phyloP scores from a whole-genome alignment of 2,329 filamentous ascomycete genomes.

The Aureobasidium sp. region DNA sequence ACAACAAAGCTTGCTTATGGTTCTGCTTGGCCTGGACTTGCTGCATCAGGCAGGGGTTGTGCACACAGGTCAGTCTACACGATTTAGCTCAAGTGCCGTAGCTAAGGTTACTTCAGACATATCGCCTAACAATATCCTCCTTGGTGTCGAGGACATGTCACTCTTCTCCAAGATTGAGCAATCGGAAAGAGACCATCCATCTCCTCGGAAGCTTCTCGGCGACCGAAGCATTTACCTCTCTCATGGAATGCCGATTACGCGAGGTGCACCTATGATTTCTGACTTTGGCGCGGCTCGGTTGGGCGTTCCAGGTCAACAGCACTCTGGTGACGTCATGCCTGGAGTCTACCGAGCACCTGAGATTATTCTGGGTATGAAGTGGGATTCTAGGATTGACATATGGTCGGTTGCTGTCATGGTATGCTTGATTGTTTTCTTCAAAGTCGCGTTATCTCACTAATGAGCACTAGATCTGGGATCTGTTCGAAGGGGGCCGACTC shows the following conservation, averaged over 20 bases:
- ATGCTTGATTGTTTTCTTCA: slow-evolving; percentile 19
- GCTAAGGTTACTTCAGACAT: slow-evolving; percentile 23
- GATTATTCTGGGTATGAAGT: slow-evolving; percentile 31
- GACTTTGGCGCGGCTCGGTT: slow-evolving; percentile 34
- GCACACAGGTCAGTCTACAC: slow-evolving; percentile 25
- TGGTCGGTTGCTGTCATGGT: slow-evolving; percentile 35
- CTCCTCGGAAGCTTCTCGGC: slow-evolving; percentile 25
- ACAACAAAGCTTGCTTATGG: slow-evolving; percentile 21
- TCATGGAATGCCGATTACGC: slow-evolving; percentile 23
- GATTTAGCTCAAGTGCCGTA: not conserved
- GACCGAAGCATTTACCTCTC: slow-evolving; percentile 28
- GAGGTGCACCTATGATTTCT: slow-evolving; percentile 24
- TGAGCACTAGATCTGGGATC: slow-evolving; percentile 30
- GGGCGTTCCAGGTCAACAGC: slow-evolving; percentile 23
- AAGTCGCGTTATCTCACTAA: not conserved
- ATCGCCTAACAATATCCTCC: slow-evolving; percentile 27
- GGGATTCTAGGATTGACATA: slow-evolving; percentile 33
- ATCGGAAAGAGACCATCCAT: not conserved
- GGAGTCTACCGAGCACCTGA: slow-evolving; percentile 34
- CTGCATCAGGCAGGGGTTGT: slow-evolving; percentile 24
- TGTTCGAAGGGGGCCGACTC: slow-evolving; percentile 31
- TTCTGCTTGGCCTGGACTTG: slow-evolving; percentile 24
- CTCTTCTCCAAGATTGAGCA: slow-evolving; percentile 16
- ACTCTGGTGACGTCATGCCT: slow-evolving; percentile 28
- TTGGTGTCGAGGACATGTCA: slow-evolving; percentile 19